phyloP scores from a whole-genome alignment of 2,329 filamentous ascomycete species.

The Zymoseptoria crescenta region DNA sequence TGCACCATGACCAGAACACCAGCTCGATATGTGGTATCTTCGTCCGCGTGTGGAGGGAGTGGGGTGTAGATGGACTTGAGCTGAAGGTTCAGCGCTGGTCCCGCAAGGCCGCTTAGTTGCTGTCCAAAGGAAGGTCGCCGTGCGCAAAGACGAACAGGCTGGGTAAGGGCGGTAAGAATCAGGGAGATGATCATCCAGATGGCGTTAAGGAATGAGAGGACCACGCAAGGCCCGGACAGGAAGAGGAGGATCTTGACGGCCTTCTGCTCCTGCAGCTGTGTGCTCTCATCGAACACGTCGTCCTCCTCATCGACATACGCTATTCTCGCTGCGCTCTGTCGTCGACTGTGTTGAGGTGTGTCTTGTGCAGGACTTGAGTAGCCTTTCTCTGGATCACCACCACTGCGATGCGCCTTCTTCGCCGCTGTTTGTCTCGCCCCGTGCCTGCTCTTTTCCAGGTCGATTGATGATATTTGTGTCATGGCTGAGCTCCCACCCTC shows the following conservation, averaged over 20 bases:
- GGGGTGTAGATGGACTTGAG: constrained; percentile 41
- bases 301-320: constrained; percentile 21
- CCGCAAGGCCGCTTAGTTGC: constrained; percentile 46
- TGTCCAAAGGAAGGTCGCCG: constrained; percentile 40
- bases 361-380: constrained; percentile 12
- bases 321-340: constrained; percentile 9
- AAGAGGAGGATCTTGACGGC: constrained; percentile 43
- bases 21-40: constrained; percentile 33
- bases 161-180: constrained; percentile 43
- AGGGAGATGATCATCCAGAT: constrained; percentile 49
- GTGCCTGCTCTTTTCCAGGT: constrained; percentile 24
- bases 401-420: constrained; percentile 8
- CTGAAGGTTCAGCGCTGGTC: constrained; percentile 47
- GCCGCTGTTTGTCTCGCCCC: constrained; percentile 9
- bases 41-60: constrained; percentile 24
- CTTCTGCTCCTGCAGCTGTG: constrained; percentile 36
- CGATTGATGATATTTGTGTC: constrained; percentile 24
- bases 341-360: constrained; percentile 5
- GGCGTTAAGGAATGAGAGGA: constrained; percentile 47
- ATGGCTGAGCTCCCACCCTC: constrained; percentile 16
- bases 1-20: constrained; percentile 46
- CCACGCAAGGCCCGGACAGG: constrained; percentile 46
- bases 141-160: constrained; percentile 49
- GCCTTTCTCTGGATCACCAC: constrained; percentile 22
- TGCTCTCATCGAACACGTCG: constrained; percentile 31